phyloP scores from a whole-genome alignment of 148 eudicot species.

The Arctostaphylos glauca region DNA sequence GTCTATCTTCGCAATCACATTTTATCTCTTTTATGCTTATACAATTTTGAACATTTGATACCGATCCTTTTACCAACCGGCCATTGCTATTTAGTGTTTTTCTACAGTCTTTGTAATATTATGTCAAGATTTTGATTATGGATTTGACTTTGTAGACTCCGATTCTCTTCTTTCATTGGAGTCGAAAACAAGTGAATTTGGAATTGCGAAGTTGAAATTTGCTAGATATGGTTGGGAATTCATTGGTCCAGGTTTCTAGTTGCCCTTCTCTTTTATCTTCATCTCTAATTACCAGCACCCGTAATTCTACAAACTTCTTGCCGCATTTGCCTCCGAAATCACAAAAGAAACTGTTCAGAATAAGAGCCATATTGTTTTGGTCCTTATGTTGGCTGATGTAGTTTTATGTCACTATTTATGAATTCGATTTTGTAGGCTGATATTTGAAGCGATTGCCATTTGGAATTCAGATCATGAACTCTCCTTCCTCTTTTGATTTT shows the following conservation, averaged over 20 bases:
- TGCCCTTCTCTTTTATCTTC: constrained; percentile 37
- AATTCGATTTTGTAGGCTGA: too few species aligned
- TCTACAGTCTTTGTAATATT: background rate
- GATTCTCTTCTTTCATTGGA: background rate
- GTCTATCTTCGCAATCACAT: background rate
- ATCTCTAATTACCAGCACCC: constrained; percentile 24
- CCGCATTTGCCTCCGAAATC: constrained; percentile 43
- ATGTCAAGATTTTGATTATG: background rate
- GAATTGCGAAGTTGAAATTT: background rate
- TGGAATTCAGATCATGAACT: background rate
- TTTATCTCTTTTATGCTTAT: background rate
- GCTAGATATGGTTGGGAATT: constrained; percentile 50
- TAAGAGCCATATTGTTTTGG: constrained; percentile 28
- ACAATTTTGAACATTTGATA: background rate
- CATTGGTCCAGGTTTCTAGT: constrained; percentile 38
- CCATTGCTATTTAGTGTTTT: background rate
- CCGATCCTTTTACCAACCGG: background rate
- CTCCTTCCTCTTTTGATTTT: background rate
- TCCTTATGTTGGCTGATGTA: too few species aligned
- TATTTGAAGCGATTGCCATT: background rate
- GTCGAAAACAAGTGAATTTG: background rate
- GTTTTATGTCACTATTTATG: too few species aligned
- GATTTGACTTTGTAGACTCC: constrained; percentile 2
- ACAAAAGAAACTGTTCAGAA: constrained; percentile 31
- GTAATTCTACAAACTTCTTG: constrained; percentile 28